phyloP scores from a whole-genome alignment of 257 asterid genomes.

The Solanum dulcamara region DNA sequence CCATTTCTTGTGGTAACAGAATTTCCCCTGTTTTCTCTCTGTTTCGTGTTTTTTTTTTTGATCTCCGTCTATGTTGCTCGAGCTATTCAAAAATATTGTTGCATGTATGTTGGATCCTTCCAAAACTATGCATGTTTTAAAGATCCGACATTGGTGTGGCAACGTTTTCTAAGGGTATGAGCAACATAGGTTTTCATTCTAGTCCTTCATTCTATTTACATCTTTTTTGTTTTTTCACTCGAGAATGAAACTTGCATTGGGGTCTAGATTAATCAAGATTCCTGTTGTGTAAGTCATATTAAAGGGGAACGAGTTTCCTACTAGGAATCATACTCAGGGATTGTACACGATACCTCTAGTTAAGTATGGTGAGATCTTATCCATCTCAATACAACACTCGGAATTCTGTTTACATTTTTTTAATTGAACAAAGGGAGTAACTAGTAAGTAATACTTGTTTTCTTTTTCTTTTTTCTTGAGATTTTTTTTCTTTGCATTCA shows the following conservation, averaged over 20 bases:
- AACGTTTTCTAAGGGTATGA: neutral
- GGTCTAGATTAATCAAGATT: neutral
- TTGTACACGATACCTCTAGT: neutral
- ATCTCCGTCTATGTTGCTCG: neutral
- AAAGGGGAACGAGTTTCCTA: neutral
- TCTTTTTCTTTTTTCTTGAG: neutral
- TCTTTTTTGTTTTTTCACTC: neutral
- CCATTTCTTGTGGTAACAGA: slow-evolving; percentile 64
- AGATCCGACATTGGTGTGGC: neutral
- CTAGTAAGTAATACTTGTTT: neutral
- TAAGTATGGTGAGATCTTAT: neutral
- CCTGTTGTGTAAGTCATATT: neutral
- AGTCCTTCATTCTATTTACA: neutral
- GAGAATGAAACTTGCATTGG: neutral
- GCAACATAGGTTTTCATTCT: neutral
- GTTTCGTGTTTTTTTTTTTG: neutral
- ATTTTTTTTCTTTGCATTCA: neutral
- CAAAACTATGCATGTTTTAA: neutral
- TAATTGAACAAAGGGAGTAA: neutral
- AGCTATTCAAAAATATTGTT: neutral
- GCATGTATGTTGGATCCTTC: neutral
- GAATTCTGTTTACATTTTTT: neutral
- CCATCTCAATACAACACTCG: neutral
- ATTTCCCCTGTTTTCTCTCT: slow-evolving; percentile 2
- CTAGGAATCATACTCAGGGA: neutral